phyloP scores from a whole-genome alignment of 306 rosid species.

The Vigna reflexopilosa region DNA sequence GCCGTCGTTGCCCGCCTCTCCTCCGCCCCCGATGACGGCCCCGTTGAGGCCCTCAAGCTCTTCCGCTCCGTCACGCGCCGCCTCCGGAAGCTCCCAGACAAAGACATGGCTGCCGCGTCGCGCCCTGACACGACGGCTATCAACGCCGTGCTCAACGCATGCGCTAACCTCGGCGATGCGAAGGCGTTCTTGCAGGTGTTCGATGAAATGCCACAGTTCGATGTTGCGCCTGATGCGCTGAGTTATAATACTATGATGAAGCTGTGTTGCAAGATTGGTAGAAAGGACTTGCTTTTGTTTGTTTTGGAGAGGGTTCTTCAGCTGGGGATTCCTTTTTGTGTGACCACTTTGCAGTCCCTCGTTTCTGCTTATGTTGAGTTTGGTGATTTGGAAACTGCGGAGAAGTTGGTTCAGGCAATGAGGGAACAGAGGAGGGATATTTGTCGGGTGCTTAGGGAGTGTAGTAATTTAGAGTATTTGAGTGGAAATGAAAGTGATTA shows the following conservation, averaged over 20 bases:
- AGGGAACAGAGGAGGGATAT: conserved; percentile 85
- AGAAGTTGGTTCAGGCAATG: conserved; percentile 88
- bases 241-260: conserved; percentile 83
- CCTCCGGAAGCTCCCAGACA: conserved; percentile 56
- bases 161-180: conserved; percentile 76
- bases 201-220: conserved; percentile 76
- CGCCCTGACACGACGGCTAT: conserved; percentile 85
- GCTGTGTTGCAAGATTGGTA: conserved; percentile 68
- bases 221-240: conserved; percentile 72
- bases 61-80: conserved; percentile 68
- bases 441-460: conserved; percentile 65
- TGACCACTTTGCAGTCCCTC: conserved; percentile 77
- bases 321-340: conserved; percentile 65
- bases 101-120: conserved; percentile 59
- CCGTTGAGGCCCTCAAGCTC: conserved; percentile 67
- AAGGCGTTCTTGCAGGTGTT: conserved; percentile 78
- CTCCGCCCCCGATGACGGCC: conserved; percentile 65
- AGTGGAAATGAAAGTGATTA: conserved; percentile 29
- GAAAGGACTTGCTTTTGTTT: conserved; percentile 73
- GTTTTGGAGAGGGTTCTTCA: conserved; percentile 81
- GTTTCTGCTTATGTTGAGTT: conserved; percentile 88
- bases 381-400: conserved; percentile 77
- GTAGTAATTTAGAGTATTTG: conserved; percentile 36
- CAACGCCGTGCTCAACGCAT: conserved; percentile 87
- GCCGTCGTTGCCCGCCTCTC: conserved; percentile 87